Evolutionary conservation across 1,284 basidiomycete species (phyloP), one percentile per base, ranked within the genome.

Genomic region (Tylopilus sp.): DNA sequence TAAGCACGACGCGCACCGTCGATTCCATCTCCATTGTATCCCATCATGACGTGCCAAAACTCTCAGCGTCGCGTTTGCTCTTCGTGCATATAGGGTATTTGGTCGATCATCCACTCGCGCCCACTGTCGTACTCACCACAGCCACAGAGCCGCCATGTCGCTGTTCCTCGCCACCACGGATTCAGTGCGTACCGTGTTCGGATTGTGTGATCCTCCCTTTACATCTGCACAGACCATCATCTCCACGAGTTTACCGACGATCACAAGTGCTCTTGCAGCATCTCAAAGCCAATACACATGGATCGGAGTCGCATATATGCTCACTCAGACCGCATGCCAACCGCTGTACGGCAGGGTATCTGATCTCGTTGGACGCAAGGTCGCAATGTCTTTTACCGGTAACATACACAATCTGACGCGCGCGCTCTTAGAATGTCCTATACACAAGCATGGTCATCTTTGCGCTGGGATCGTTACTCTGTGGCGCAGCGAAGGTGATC

Each of bases 111-210:
- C 33, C 31, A 11, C 45, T 28, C 29, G 24, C 39, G 29, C 43
- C 39, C 44, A 38, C n/a, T n/a, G n/a, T 47, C 38, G 34, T 51
- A 37, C 56, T 57, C 46, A 55, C 52, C 48, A 18, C 28, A 30
- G 26, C 47, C 49, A 33, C 61, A 88, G 86, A 44, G 85, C 85
- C 43, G 87, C 85, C 4, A 65, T 88, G 66, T 76, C 85, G 12
- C 64, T 89, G 52, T 90, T 90, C 65, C 79, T 90, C 11, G 87
- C 87, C 7, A 90, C 88, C 12, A 90, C 87, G 17, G 87, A 90
- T 68, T 80, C 85, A 48, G 88, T 90, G 61, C 57, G 84, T 71
- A 38, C 14, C 42, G 46, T 48, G 28, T 45, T 50, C 48, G 53
- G 48, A 44, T 46, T 49, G 38, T 48, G 39, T 31, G 26, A 51